Evolutionary conservation across 805 yeast genomes (phyloP).

Genomic region (Schwanniomyces yamadae): DNA sequence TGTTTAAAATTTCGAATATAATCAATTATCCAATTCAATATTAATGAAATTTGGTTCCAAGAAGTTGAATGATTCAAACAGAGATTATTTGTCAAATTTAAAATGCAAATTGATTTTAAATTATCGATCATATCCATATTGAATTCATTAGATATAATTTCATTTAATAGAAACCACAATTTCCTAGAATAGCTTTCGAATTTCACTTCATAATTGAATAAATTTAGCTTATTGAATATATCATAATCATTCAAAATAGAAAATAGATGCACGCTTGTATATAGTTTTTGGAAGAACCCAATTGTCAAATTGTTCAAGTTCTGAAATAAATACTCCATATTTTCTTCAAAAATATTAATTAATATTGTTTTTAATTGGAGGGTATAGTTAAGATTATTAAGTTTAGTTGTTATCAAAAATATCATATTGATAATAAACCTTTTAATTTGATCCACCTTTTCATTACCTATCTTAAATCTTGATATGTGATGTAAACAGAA

Average conservation of each 20-base stretch:
- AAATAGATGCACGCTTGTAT: slow-evolving; percentile 28
- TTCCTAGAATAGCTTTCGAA: slow-evolving; percentile 31
- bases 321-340: slow-evolving; percentile 14
- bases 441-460: slow-evolving; percentile 23
- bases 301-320: slow-evolving; percentile 6
- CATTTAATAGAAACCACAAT: slow-evolving; percentile 27
- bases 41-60: slow-evolving; percentile 26
- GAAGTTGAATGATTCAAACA: slow-evolving; percentile 21
- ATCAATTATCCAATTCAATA: slow-evolving; percentile 26
- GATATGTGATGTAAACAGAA: slow-evolving; percentile 28
- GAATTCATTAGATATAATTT: slow-evolving; percentile 3
- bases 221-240: slow-evolving; percentile 25
- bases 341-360: slow-evolving; percentile 16
- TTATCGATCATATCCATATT: slow-evolving; percentile 13
- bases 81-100: slow-evolving; percentile 30
- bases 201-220: slow-evolving; percentile 20
- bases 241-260: slow-evolving; percentile 38
- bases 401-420: slow-evolving; percentile 26
- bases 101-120: slow-evolving; percentile 29
- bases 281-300: slow-evolving; percentile 7
- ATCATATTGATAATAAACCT: slow-evolving; percentile 33
- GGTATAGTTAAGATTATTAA: slow-evolving; percentile 27
- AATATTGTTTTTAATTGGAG: slow-evolving; percentile 18
- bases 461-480: slow-evolving; percentile 10
- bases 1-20: slow-evolving; percentile 9